A percentile compares a stretch with the other conserved stretches of the same genome.
phyloP scores from a whole-genome alignment of 495 filamentous ascomycete species.

The Aspergillus hancockii region DNA sequence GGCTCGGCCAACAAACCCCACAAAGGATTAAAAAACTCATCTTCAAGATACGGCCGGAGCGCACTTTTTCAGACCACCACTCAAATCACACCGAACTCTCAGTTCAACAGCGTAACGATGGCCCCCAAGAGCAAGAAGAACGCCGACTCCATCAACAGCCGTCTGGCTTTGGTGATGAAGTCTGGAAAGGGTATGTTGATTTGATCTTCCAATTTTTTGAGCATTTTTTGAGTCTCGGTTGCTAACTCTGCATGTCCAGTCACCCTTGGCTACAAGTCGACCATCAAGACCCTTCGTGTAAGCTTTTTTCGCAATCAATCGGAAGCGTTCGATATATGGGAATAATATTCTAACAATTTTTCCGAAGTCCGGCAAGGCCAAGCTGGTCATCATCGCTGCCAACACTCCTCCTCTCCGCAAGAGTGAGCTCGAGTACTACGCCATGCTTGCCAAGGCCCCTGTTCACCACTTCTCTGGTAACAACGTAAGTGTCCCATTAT shows the following conservation, averaged over 20 bases:
- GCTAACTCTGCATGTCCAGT: constrained; percentile 42
- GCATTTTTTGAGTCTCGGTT: neutral
- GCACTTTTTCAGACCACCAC: constrained; percentile 30
- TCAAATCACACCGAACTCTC: constrained; percentile 23
- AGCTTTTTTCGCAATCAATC: constrained; percentile 7
- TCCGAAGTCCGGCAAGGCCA: constrained; percentile 51
- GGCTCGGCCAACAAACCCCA: neutral
- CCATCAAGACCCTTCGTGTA: constrained; percentile 86
- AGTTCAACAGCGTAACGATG: constrained; percentile 60
- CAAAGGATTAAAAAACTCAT: constrained; percentile 14
- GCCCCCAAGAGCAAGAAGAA: constrained; percentile 95
- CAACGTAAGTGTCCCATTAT: constrained; percentile 72
- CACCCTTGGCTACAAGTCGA: constrained; percentile 91
- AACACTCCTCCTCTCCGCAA: constrained; percentile 96
- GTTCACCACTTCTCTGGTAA: constrained; percentile 97
- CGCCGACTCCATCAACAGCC: constrained; percentile 86
- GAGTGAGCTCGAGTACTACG: constrained; percentile 90
- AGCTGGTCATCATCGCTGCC: constrained; percentile 77
- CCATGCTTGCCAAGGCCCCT: constrained; percentile 88
- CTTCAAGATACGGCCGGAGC: constrained; percentile 38
- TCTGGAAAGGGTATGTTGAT: constrained; percentile 72
- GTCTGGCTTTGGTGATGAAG: constrained; percentile 94
- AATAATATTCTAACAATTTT: constrained; percentile 1
- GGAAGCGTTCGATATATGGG: constrained; percentile 2
- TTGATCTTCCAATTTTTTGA: neutral